phyloP scores from a whole-genome alignment of 2,329 filamentous ascomycete genomes.

The Madurella fahalii region DNA sequence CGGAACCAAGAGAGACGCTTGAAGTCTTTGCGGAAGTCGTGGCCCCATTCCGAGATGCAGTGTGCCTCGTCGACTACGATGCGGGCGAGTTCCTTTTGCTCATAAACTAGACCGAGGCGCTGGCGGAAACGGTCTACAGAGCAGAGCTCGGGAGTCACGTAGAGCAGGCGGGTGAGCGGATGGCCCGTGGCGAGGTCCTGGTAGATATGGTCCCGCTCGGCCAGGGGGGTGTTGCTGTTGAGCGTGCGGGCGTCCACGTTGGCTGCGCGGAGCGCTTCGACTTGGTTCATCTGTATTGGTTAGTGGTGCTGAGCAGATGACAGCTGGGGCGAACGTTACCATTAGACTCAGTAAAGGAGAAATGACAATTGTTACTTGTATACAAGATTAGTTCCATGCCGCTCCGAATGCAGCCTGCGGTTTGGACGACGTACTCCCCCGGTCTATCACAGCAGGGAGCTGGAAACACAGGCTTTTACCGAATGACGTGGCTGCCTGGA shows the following conservation, averaged over 20 bases:
- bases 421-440: slow-evolving; percentile 62
- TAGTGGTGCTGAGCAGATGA: not conserved
- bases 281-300: slow-evolving; percentile 73
- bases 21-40: slow-evolving; percentile 93
- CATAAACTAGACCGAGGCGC: slow-evolving; percentile 66
- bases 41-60: slow-evolving; percentile 97
- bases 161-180: slow-evolving; percentile 76
- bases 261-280: slow-evolving; percentile 69
- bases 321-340: slow-evolving; percentile 43
- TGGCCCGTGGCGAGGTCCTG: slow-evolving; percentile 84
- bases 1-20: slow-evolving; percentile 84
- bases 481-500: slow-evolving; percentile 87
- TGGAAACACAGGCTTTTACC: slow-evolving; percentile 94
- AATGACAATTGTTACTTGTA: slow-evolving; percentile 77
- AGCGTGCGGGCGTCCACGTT: slow-evolving; percentile 79
- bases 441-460: slow-evolving; percentile 80
- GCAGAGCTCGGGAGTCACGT: slow-evolving; percentile 91
- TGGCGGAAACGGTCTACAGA: slow-evolving; percentile 72
- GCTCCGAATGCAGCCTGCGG: too few species aligned
- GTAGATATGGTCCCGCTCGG: slow-evolving; percentile 65
- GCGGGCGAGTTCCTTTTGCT: slow-evolving; percentile 78
- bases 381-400: not conserved
- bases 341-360: slow-evolving; percentile 87
- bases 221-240: slow-evolving; percentile 71
- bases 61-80: slow-evolving; percentile 93